phyloP scores from a whole-genome alignment of 2,329 filamentous ascomycete species.

The Akanthomyces lecanii region DNA sequence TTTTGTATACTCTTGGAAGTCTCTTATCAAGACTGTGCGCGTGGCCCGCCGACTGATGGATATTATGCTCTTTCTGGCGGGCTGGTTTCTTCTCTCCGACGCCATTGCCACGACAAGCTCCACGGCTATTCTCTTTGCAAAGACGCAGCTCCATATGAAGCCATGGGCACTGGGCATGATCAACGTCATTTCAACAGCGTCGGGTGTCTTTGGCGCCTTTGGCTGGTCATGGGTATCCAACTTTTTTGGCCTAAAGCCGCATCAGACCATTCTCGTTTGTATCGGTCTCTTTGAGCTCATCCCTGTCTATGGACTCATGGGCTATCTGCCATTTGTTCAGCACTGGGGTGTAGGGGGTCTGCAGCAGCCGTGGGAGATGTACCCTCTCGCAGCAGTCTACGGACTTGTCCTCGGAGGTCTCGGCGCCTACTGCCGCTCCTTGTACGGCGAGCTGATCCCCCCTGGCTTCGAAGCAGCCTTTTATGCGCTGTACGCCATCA shows the following conservation, averaged over 20 bases:
- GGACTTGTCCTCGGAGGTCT: slow-evolving; percentile 92
- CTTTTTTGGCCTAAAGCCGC: slow-evolving; percentile 64
- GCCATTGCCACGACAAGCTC: slow-evolving; percentile 92
- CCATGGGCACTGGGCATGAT: slow-evolving; percentile 86
- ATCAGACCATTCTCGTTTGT: slow-evolving; percentile 88
- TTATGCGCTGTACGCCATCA: slow-evolving; percentile 94
- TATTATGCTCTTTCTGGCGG: slow-evolving; percentile 72
- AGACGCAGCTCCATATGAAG: slow-evolving; percentile 86
- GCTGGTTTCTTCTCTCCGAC: slow-evolving; percentile 94
- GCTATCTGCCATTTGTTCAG: slow-evolving; percentile 77
- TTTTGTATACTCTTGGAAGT: slow-evolving; percentile 78
- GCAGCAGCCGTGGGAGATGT: slow-evolving; percentile 98
- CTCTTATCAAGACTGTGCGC: slow-evolving; percentile 73
- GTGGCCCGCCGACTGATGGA: slow-evolving; percentile 70
- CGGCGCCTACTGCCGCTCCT: slow-evolving; percentile 83
- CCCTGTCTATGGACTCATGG: slow-evolving; percentile 83
- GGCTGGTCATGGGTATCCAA: slow-evolving; percentile 79
- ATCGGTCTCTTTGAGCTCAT: slow-evolving; percentile 89
- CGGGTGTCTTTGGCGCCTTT: slow-evolving; percentile 83
- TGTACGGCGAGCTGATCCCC: slow-evolving; percentile 91
- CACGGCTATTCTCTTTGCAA: slow-evolving; percentile 92
- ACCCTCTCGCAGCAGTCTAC: slow-evolving; percentile 83
- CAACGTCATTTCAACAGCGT: slow-evolving; percentile 83
- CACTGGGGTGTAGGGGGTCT: slow-evolving; percentile 73
- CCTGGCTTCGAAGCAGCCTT: slow-evolving; percentile 94